Base-by-base conservation (phyloP, 176 grass and related monocot genomes). In the Phragmites australis region DNA sequence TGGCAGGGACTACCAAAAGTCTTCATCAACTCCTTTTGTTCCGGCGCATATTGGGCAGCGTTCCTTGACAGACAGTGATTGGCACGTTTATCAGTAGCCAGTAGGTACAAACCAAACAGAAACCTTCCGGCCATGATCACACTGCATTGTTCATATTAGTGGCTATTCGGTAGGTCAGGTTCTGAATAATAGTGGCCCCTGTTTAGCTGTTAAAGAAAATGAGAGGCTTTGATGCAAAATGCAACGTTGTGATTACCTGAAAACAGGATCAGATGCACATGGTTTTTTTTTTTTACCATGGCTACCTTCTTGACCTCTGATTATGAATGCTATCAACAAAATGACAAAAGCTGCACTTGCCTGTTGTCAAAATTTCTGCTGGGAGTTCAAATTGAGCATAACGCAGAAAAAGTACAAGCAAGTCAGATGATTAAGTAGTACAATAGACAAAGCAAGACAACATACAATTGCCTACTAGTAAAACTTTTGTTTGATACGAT, bases 41-140 rank as follows among this genome's bases (percentile, higher is more conserved):
- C 19, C 87, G 82, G 61, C 46, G 54, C 77, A 56, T 81, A 70
- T 85, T 26, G 15, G 53, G 82, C 87, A 56, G 19, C 16, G 43
- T 68, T 49, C 9, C 66, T 67, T 64, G 50, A 23, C 68, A 59
- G 75, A 30, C 81, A 75, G 34, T 15, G 62, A 81, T 81, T 70
- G 70, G 52, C 87, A 81, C 53, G 77, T 85, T 89, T 30, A 3
- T 11, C 68, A 88, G 87, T 89, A 69, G 82, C 8, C 68, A 88
- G 87, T 89, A 69, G 82, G 70, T 81, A 78, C 74, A 41, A 17
- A 69, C 51, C 75, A 61, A 43, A 60, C 75, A 40, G 49, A 79
- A 55, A 46, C 65, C 56, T 40, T 72, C 65, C 55, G 37, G 41
- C 25, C 78, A 48, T 70, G 54, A 23, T 45, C 22, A 8, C 42